Evolutionary conservation across 2,329 filamentous ascomycete species (phyloP).

Genomic region (Huntiella abstrusa): DNA sequence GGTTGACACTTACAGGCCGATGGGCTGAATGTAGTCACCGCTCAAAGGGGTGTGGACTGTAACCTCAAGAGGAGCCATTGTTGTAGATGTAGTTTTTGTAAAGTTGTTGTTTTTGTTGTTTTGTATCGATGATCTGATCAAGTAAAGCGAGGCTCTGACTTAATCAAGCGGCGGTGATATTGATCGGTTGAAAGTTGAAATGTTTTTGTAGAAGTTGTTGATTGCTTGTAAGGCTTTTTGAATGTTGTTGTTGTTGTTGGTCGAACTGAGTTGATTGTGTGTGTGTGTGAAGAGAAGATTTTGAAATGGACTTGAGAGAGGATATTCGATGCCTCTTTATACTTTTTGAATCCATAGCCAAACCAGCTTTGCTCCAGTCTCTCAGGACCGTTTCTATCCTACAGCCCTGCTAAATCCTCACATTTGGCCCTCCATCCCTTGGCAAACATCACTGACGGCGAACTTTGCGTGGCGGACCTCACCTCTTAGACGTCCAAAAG

Average conservation of each 20-base stretch:
- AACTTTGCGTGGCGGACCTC: no score
- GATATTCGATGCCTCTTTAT: no score
- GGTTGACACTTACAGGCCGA: conserved; percentile 33
- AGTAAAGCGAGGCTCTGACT: conserved; percentile 7
- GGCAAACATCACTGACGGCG: no score
- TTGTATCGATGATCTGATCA: conserved; percentile 1
- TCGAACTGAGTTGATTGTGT: no score
- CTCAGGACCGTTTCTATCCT: no score
- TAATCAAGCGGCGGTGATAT: not conserved
- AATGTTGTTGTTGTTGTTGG: not conserved
- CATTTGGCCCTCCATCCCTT: no score
- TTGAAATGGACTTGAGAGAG: no score
- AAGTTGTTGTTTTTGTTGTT: not conserved
- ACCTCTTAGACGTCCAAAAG: no score
- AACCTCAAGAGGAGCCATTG: conserved; percentile 29
- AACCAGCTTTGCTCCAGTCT: no score
- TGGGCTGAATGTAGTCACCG: conserved; percentile 39
- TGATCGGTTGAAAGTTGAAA: not conserved
- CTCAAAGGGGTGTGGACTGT: conserved; percentile 51
- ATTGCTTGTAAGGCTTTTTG: not conserved
- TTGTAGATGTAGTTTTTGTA: not conserved
- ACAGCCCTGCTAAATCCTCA: no score
- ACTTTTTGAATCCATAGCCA: no score
- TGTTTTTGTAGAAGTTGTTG: not conserved
- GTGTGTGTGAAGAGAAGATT: no score